Base-by-base conservation (phyloP, 306 rosid species). In the Prunus davidiana region DNA sequence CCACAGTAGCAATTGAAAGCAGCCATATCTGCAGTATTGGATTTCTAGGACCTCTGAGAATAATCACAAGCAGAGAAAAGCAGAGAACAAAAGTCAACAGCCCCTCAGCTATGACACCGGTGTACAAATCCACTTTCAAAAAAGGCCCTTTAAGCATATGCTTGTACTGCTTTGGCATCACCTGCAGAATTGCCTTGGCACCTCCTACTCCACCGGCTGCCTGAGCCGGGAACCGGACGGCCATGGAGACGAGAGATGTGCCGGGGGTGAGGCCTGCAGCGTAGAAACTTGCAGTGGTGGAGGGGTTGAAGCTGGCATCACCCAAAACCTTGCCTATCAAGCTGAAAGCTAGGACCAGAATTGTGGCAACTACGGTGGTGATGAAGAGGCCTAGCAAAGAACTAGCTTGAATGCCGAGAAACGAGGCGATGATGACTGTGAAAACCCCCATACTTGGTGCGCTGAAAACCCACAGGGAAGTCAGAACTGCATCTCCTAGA, bases 31-130 rank as follows among this genome's bases (percentile, higher is more conserved):
- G 81, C 70, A 91, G 0, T 18, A 90, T 8, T 7, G 82, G 86
- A 55, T 74, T 88, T 12, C 46, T 85, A 25, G 93, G 95, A 52
- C 93, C 90, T 65, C 27, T 83, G 0, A 88, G 69, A 73, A 91
- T 55, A 6, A 85, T 18, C 16, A 73, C 51, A 12, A 91, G 85
- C 50, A 88, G 63, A 52, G 69, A 12, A 49, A 91, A 85, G 66
- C 78, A 83, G 55, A 80, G 84, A 28, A 55, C 45, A 66, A 85
- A 85, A 13, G 85, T 86, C 75, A 86, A 79, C 4, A 68, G 16
- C 54, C 89, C 90, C 32, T 89, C 97, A 2, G 81, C 92, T 0
- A 83, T 7, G n/a, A 89, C 88, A 18, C 97, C 94, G 5, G 74
- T 85, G 12, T 82, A 88, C 65, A 86, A 74, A 11, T 83, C 90